Percentiles rank a stretch among this genome's conserved stretches.
Conservation (phyloP, 2,329 filamentous ascomycete species). For the Colletotrichum agaves region DNA sequence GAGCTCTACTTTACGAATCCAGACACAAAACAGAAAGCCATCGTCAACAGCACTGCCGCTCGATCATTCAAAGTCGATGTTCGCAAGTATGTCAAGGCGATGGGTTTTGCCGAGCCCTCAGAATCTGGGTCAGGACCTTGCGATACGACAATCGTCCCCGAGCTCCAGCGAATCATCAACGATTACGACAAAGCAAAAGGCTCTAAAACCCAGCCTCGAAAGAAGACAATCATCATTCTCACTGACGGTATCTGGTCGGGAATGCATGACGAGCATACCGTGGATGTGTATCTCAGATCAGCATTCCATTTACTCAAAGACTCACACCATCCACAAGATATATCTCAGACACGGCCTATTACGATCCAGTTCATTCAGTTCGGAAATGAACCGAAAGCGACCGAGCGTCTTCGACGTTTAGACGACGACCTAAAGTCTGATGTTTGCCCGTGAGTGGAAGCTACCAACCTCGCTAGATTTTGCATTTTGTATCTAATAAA, state of each 20-base stretch:
- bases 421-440: conserved; percentile 5
- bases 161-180: conserved; percentile 23
- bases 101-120: not conserved
- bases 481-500: not conserved
- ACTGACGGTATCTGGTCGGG: conserved; percentile 16
- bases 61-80: not conserved
- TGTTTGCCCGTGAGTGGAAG: conserved; percentile 13
- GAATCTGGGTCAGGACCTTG: not conserved
- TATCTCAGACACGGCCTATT: conserved; percentile 38
- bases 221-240: conserved; percentile 17
- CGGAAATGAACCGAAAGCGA: conserved; percentile 41
- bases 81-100: not conserved
- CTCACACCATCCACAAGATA: conserved; percentile 1
- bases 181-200: not conserved
- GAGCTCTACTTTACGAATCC: conserved; percentile 38
- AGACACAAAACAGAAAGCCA: not conserved
- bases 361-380: conserved; percentile 47
- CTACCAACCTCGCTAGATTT: not conserved
- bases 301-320: not conserved
- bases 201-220: not conserved
- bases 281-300: not conserved
- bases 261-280: not conserved
- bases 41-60: too few relatives aligned
- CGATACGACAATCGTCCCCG: not conserved
- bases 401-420: conserved; percentile 37